Evolutionary conservation across 1,284 basidiomycete species (phyloP), one percentile per base, ranked within the genome.

Genomic region (Cutaneotrichosporon cavernicola): DNA sequence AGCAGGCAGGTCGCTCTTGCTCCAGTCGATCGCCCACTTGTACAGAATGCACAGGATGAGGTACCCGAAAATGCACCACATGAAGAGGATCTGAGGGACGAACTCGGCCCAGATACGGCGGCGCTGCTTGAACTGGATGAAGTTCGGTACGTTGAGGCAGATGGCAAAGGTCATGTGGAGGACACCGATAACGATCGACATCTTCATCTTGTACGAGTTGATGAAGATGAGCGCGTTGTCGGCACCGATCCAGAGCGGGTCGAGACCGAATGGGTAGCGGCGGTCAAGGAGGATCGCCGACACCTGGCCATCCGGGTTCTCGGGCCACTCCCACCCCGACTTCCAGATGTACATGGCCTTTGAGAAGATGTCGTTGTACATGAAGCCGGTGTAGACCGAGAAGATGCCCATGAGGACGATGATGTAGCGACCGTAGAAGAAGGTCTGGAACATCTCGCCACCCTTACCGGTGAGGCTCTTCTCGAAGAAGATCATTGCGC

Each of bases 151-250:
- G 84, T 98, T 94, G 61, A 99, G 85, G 79, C 92, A 97, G 72
- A 98, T 86, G 32, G 96, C 93, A 78, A 99, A 98, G 13, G 96
- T 92, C 96, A 99, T 99, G 80, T 99, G 97, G 70, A 92, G 90
- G 70, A 99, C 96, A 81, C 97, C 97, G 64, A 99, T 83, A 61
- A 99, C 88, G 76, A 99, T 90, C 18, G 93, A 92, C 93, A 99
- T 95, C 85, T 99, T 99, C 97, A 99, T 99, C 88, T 99, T 99
- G 85, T 97, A 95, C 62, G 95, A 98, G 81, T 99, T 99, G 68
- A 90, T 91, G 80, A 99, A 99, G 62, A 98, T 89, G 65, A 99
- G 85, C 1, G 84, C 84, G 77, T 99, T 99, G 72, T 94, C 91
- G 10, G 95, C 86, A 40, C 89, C 93, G 78, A 97, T 94, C 97